Percentiles rank a stretch among this genome's conserved stretches.
Evolutionary conservation across 139 green algal species (phyloP).

Genomic region (Tetraselmis striata): DNA sequence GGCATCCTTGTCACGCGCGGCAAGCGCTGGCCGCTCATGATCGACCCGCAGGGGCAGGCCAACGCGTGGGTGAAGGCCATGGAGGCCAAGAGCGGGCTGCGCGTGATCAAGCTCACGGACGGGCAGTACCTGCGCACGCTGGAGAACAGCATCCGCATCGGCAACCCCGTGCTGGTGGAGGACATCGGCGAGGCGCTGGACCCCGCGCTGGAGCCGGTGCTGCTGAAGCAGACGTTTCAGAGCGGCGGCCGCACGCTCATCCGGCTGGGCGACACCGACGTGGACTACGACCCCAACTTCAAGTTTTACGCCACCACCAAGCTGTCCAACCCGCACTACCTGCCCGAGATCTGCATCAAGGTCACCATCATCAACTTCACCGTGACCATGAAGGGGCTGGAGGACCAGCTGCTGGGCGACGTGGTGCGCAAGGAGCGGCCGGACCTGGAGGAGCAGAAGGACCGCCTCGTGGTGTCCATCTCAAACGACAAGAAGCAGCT

Average conservation of each 20-base stretch:
- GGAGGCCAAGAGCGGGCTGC: constrained; percentile 66
- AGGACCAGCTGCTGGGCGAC: constrained; percentile 81
- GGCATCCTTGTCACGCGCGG: constrained; percentile 68
- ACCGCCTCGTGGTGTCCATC: constrained; percentile 73
- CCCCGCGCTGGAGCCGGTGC: constrained; percentile 69
- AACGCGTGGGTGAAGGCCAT: constrained; percentile 77
- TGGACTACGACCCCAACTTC: constrained; percentile 77
- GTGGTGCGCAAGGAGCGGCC: constrained; percentile 69
- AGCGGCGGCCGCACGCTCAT: constrained; percentile 57
- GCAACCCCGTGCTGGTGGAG: constrained; percentile 63
- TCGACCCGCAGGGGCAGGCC: constrained; percentile 74
- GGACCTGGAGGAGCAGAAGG: constrained; percentile 55
- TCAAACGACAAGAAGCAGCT: constrained; percentile 75
- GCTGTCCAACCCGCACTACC: constrained; percentile 77
- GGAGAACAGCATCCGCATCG: constrained; percentile 71
- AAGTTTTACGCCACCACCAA: constrained; percentile 70
- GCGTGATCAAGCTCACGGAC: constrained; percentile 66
- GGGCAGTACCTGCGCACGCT: constrained; percentile 65
- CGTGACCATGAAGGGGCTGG: constrained; percentile 57
- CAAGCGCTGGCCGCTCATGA: constrained; percentile 80
- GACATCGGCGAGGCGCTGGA: constrained; percentile 70
- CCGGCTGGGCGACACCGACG: constrained; percentile 64
- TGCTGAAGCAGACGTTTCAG: constrained; percentile 56
- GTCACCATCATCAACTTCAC: constrained; percentile 86
- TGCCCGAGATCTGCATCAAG: constrained; percentile 78